A percentile compares a stretch with the other conserved stretches of the same genome.
Conservation (phyloP, 768 basidiomycete species). For the Rhizopogon sp. region DNA sequence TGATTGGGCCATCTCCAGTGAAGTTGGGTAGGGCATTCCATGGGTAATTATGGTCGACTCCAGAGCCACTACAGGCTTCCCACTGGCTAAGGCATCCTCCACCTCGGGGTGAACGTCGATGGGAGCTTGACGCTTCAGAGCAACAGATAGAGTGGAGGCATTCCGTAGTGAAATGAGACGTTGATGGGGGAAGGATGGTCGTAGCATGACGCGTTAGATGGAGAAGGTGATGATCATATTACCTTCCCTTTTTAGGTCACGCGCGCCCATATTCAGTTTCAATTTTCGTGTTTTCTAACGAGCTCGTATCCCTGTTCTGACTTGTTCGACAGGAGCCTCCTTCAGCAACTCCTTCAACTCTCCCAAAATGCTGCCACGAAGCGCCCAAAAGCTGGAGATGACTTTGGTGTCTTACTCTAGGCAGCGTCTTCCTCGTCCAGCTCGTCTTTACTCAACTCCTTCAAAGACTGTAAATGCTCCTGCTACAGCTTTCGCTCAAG, state of each 20-base stretch:
- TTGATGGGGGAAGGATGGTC: not conserved
- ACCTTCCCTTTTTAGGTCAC: too few relatives aligned
- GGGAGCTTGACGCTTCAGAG: slow-evolving; percentile 11
- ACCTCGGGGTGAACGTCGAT: slow-evolving; percentile 83
- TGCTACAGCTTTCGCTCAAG: slow-evolving; percentile 38
- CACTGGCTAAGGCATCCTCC: slow-evolving; percentile 63
- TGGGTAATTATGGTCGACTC: slow-evolving; percentile 93
- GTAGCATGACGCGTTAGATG: not conserved
- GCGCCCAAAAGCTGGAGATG: slow-evolving; percentile 10
- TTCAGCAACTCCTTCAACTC: too few relatives aligned
- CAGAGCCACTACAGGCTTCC: slow-evolving; percentile 77
- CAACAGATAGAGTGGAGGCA: not conserved
- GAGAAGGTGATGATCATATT: too few relatives aligned
- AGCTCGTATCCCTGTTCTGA: too few relatives aligned
- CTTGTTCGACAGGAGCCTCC: too few relatives aligned
- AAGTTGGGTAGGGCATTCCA: slow-evolving; percentile 82
- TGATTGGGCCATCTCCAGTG: slow-evolving; percentile 62
- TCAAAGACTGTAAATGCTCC: slow-evolving; percentile 52
- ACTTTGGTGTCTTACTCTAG: slow-evolving; percentile 56
- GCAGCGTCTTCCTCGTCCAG: slow-evolving; percentile 62
- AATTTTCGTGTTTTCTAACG: too few relatives aligned
- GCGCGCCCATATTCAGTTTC: too few relatives aligned
- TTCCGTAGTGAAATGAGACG: not conserved
- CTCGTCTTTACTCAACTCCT: slow-evolving; percentile 66
- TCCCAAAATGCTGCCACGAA: too few relatives aligned